A percentile compares a stretch with the other conserved stretches of the same genome.
phyloP scores from a whole-genome alignment of 2,329 filamentous ascomycete genomes.

The Mycogone perniciosa region DNA sequence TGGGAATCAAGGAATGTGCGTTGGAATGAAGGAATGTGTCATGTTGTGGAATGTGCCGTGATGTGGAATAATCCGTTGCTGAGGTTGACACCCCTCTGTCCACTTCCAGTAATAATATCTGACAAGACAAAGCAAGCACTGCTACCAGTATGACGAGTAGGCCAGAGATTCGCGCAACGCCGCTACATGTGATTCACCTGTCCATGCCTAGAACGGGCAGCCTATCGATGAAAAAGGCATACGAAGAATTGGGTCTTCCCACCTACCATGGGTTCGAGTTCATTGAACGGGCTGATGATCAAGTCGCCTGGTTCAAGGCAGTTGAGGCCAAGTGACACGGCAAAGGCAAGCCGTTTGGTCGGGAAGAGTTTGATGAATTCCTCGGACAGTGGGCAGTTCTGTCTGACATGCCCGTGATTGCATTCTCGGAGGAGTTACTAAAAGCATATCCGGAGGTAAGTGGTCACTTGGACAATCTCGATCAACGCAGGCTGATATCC shows the following conservation, averaged over 20 bases:
- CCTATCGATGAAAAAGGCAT: constrained; percentile 44
- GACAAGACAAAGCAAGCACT: background rate
- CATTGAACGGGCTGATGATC: background rate
- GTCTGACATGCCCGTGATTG: constrained; percentile 61
- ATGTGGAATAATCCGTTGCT: too few species aligned
- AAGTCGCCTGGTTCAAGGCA: background rate
- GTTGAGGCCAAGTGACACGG: background rate
- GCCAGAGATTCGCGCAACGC: background rate
- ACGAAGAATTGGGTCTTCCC: background rate
- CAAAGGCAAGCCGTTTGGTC: constrained; percentile 16
- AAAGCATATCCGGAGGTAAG: constrained; percentile 55
- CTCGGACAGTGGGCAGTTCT: constrained; percentile 61
- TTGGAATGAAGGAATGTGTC: too few species aligned
- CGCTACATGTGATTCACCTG: constrained; percentile 50
- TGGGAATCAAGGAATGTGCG: too few species aligned
- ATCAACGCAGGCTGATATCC: too few species aligned
- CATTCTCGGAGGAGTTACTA: constrained; percentile 62
- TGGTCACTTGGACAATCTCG: background rate
- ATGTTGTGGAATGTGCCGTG: too few species aligned
- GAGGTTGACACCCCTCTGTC: background rate
- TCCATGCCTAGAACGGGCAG: constrained; percentile 66
- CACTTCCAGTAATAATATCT: background rate
- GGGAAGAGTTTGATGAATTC: constrained; percentile 63
- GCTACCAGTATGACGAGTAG: background rate
- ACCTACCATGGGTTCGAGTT: background rate